phyloP scores from a whole-genome alignment of 1,284 basidiomycete species.

The Hymenochaete sp. region DNA sequence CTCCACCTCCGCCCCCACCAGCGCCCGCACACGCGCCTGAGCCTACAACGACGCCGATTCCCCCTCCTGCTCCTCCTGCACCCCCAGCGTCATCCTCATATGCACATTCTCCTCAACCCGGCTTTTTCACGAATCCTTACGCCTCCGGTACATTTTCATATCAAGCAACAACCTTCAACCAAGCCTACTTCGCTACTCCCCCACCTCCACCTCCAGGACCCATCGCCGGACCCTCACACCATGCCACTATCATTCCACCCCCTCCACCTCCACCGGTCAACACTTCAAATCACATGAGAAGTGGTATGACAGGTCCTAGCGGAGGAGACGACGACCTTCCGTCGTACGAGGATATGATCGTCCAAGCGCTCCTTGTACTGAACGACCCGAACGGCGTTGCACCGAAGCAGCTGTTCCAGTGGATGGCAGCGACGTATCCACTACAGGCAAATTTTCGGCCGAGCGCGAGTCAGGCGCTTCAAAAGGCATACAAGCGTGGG shows the following conservation, averaged over 20 bases:
- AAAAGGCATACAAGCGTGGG: slow-evolving; percentile 72
- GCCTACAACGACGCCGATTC: not conserved
- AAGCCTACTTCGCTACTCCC: not conserved
- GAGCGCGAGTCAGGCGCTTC: slow-evolving; percentile 73
- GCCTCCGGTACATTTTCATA: not conserved
- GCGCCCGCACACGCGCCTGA: not conserved
- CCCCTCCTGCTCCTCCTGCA: slow-evolving; percentile 2
- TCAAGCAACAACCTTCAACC: not conserved
- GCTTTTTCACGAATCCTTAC: not conserved
- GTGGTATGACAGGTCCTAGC: too few relatives aligned
- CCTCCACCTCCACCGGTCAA: not conserved
- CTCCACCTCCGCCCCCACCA: not conserved
- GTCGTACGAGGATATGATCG: slow-evolving; percentile 82
- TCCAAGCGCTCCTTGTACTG: slow-evolving; percentile 58
- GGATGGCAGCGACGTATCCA: slow-evolving; percentile 75
- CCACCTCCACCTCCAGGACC: not conserved
- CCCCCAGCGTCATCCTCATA: not conserved
- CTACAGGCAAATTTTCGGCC: slow-evolving; percentile 77
- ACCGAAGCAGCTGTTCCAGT: slow-evolving; percentile 70
- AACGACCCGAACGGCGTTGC: slow-evolving; percentile 56
- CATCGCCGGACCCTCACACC: too few relatives aligned
- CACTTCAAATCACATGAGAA: not conserved
- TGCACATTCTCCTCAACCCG: not conserved
- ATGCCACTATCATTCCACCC: not conserved
- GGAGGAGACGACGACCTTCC: slow-evolving; percentile 53